Evolutionary conservation across 2,329 filamentous ascomycete species (phyloP).

Genomic region (Fusarium burgessii): DNA sequence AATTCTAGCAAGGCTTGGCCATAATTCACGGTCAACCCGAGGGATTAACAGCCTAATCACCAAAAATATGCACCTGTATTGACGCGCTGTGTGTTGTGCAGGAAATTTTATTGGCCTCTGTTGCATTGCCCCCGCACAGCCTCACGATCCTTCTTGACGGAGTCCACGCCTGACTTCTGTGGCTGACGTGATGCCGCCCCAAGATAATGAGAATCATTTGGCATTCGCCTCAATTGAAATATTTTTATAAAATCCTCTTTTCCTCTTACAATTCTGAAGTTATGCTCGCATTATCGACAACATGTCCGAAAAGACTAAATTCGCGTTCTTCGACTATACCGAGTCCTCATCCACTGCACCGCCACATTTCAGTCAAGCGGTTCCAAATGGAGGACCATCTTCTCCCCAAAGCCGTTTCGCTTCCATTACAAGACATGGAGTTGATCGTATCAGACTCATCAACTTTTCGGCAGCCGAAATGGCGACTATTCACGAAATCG

Average conservation of each 20-base stretch:
- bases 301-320: slow-evolving; percentile 5
- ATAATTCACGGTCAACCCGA: background rate
- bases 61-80: no score
- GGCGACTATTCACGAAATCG: background rate
- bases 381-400: background rate
- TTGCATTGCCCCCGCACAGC: slow-evolving; percentile 4
- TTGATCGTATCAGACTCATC: slow-evolving; percentile 20
- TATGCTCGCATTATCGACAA: background rate
- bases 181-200: slow-evolving; percentile 9
- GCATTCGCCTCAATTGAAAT: background rate
- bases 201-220: background rate
- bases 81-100: no score
- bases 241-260: fast-evolving
- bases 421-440: background rate
- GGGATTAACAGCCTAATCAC: no score
- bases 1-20: background rate
- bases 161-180: background rate
- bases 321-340: background rate
- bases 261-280: fast-evolving
- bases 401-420: background rate
- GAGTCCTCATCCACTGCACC: slow-evolving; percentile 3
- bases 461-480: slow-evolving; percentile 20
- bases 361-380: background rate
- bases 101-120: background rate
- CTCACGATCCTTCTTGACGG: background rate